phyloP scores from a whole-genome alignment of 2,329 filamentous ascomycete species.

The Exophiala alcalophila region DNA sequence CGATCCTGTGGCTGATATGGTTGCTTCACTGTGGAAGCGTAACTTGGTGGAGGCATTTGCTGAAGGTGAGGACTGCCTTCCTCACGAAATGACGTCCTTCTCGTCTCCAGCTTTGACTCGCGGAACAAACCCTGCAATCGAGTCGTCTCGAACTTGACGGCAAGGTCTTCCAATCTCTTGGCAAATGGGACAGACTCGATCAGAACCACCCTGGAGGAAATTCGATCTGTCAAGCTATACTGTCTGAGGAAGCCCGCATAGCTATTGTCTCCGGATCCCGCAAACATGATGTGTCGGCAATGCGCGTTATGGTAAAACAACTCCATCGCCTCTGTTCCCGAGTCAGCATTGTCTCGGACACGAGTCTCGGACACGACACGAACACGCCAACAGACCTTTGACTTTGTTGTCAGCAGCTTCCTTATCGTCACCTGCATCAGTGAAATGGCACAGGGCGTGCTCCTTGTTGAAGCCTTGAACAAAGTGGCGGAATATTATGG shows the following conservation, averaged over 20 bases:
- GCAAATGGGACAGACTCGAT: slow-evolving; percentile 12
- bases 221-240: slow-evolving; percentile 29
- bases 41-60: slow-evolving; percentile 4
- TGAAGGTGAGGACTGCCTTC: neutral
- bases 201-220: slow-evolving; percentile 16
- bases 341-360: slow-evolving; percentile 13
- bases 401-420: slow-evolving; percentile 45
- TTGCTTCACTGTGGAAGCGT: slow-evolving; percentile 11
- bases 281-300: slow-evolving; percentile 41
- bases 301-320: slow-evolving; percentile 37
- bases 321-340: slow-evolving; percentile 7
- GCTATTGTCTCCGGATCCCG: slow-evolving; percentile 41
- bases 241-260: slow-evolving; percentile 42
- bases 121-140: slow-evolving; percentile 6
- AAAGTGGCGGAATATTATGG: slow-evolving; percentile 35
- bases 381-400: slow-evolving; percentile 34
- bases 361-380: no score
- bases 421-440: slow-evolving; percentile 45
- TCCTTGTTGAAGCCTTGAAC: slow-evolving; percentile 45
- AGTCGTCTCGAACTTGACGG: slow-evolving; percentile 7
- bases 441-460: slow-evolving; percentile 38
- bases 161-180: slow-evolving; percentile 6
- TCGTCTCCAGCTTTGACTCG: slow-evolving; percentile 7
- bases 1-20: slow-evolving; percentile 1
- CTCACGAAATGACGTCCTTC: slow-evolving; percentile 4